phyloP scores from a whole-genome alignment of 2,329 filamentous ascomycete species.

The Epichloe amarillans region DNA sequence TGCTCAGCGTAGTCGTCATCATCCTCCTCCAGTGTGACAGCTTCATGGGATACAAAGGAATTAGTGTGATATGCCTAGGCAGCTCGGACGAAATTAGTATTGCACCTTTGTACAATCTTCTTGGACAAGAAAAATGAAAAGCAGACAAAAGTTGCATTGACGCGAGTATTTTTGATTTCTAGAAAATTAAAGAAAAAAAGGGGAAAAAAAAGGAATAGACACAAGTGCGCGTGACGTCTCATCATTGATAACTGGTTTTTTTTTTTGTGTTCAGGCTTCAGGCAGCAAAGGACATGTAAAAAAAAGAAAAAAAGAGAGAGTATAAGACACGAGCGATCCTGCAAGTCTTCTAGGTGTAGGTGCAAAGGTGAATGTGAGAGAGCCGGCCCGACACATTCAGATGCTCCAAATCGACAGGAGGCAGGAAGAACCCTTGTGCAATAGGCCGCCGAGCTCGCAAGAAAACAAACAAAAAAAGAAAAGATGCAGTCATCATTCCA shows the following conservation, averaged over 20 bases:
- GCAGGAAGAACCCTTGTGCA: background rate
- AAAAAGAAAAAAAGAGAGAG: background rate
- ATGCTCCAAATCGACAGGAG: background rate
- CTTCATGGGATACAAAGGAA: no score
- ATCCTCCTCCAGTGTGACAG: no score
- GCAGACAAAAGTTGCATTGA: background rate
- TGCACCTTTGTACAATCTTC: no score
- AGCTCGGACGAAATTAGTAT: no score
- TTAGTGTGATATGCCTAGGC: no score
- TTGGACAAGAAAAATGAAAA: no score
- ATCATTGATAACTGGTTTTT: conserved; percentile 1
- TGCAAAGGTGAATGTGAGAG: conserved; percentile 7
- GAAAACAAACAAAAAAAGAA: background rate
- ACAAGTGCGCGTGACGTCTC: conserved; percentile 6
- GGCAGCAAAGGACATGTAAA: background rate
- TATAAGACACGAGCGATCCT: background rate
- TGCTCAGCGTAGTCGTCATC: no score
- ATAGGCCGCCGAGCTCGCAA: background rate
- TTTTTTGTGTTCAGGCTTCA: background rate
- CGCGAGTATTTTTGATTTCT: background rate
- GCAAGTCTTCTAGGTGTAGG: background rate
- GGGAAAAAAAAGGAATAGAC: background rate
- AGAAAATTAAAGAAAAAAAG: no score
- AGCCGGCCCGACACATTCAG: conserved; percentile 10
- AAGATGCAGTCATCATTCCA: conserved; percentile 1